A percentile compares a stretch with the other conserved stretches of the same genome.
phyloP scores from a whole-genome alignment of 352 stramenopile genomes.

The Globisporangium radiosum region DNA sequence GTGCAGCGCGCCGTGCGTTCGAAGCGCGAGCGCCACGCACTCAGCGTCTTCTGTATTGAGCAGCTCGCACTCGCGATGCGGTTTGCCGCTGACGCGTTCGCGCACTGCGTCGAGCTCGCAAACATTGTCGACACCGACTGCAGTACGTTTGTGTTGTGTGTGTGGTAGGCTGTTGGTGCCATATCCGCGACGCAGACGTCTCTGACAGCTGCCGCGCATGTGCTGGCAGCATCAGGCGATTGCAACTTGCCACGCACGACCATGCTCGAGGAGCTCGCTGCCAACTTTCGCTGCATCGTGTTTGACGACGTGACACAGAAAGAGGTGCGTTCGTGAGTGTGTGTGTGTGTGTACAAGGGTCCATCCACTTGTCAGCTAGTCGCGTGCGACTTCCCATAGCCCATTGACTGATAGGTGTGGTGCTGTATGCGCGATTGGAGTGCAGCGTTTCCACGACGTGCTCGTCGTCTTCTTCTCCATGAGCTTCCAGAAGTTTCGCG shows the following conservation, averaged over 20 bases:
- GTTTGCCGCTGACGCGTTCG: conserved; percentile 65
- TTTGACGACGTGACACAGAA: conserved; percentile 36
- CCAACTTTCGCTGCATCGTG: conserved; percentile 42
- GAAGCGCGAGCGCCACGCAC: conserved; percentile 18
- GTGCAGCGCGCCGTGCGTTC: conserved; percentile 13
- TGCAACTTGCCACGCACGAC: background rate
- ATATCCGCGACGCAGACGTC: background rate
- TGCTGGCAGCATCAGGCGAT: background rate
- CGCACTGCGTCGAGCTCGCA: conserved; percentile 56
- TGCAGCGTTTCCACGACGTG: conserved; percentile 50
- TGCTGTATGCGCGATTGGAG: too few relatives aligned
- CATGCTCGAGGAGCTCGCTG: conserved; percentile 51
- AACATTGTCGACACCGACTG: conserved; percentile 37
- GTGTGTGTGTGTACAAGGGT: background rate
- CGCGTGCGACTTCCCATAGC: background rate
- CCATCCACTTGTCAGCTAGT: too few relatives aligned
- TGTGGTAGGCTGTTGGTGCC: too few relatives aligned
- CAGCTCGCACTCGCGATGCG: conserved; percentile 65
- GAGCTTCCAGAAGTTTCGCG: conserved; percentile 61
- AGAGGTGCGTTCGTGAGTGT: conserved; percentile 11
- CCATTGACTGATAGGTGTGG: background rate
- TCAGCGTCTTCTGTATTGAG: conserved; percentile 48
- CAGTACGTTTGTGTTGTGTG: background rate
- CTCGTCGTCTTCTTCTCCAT: conserved; percentile 67
- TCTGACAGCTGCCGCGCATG: background rate